phyloP scores from a whole-genome alignment of 2,329 filamentous ascomycete genomes.

The Lecanicillium sp. region DNA sequence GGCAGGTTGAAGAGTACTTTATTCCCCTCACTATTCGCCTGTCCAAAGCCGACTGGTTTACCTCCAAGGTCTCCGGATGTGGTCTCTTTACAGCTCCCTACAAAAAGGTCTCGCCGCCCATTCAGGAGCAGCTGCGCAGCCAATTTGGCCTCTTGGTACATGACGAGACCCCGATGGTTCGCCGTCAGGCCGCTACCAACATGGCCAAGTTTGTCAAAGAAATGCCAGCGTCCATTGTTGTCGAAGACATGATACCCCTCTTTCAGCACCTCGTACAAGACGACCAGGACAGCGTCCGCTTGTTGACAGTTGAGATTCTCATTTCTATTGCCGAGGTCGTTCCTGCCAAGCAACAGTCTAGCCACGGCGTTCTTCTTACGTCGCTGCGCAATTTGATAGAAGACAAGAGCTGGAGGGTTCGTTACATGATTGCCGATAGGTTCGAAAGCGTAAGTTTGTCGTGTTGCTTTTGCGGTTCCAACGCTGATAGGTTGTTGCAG shows the following conservation, averaged over 20 bases:
- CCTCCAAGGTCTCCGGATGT: conserved; percentile 95
- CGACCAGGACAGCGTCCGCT: conserved; percentile 93
- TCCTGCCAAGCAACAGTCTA: conserved; percentile 95
- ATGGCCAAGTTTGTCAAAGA: conserved; percentile 96
- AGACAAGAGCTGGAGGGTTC: conserved; percentile 98
- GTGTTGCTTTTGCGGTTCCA: too few species aligned
- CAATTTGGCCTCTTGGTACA: conserved; percentile 91
- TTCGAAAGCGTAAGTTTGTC: conserved; percentile 90
- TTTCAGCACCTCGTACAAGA: conserved; percentile 96
- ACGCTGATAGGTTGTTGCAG: too few species aligned
- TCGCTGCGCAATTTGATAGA: conserved; percentile 90
- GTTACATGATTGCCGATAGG: conserved; percentile 98
- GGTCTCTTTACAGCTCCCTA: conserved; percentile 93
- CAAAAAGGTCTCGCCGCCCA: conserved; percentile 76
- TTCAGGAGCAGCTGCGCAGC: conserved; percentile 84
- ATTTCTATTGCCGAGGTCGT: conserved; percentile 96
- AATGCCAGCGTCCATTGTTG: conserved; percentile 83
- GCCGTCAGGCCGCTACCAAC: conserved; percentile 92
- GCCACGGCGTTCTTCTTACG: conserved; percentile 85
- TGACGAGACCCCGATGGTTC: conserved; percentile 98
- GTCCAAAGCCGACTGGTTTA: conserved; percentile 99
- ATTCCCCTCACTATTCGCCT: conserved; percentile 92
- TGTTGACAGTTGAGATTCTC: conserved; percentile 92
- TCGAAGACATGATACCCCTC: conserved; percentile 97
- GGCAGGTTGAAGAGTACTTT: conserved; percentile 95